Evolutionary conservation across 164 flowering plant species (phyloP).

Genomic region (Chimonanthus praecox): DNA sequence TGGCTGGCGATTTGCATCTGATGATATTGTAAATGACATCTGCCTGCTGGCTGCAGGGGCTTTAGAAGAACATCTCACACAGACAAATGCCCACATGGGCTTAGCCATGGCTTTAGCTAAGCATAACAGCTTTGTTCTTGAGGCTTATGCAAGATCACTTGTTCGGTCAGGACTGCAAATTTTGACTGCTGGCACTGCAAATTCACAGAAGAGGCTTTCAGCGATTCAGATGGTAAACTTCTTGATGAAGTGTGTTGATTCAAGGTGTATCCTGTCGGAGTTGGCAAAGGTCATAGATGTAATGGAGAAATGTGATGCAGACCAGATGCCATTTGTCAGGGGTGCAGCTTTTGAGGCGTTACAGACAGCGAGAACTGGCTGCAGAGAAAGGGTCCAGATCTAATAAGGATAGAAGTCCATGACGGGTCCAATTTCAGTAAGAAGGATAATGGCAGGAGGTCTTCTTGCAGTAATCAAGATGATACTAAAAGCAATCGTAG

Average conservation of each 20-base stretch:
- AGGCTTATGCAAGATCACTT: conserved; percentile 79
- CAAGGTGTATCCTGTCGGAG: conserved; percentile 70
- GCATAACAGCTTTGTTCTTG: conserved; percentile 56
- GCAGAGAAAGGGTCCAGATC: conserved; percentile 35
- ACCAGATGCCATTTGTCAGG: conserved; percentile 72
- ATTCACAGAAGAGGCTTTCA: conserved; percentile 70
- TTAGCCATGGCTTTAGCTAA: conserved; percentile 80
- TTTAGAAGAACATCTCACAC: conserved; percentile 65
- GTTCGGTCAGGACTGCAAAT: conserved; percentile 62
- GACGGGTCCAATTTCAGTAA: conserved; percentile 51
- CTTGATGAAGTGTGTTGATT: conserved; percentile 77
- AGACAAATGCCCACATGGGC: conserved; percentile 78
- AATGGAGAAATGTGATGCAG: conserved; percentile 75
- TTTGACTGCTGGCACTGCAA: conserved; percentile 44
- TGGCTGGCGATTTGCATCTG: conserved; percentile 87
- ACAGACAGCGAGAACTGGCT: conserved; percentile 56
- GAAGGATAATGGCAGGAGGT: conserved; percentile 10
- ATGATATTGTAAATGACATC: conserved; percentile 79
- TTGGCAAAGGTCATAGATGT: conserved; percentile 52
- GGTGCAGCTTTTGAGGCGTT: conserved; percentile 92
- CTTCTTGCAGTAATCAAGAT: background rate
- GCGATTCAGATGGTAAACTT: conserved; percentile 90
- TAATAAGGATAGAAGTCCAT: conserved; percentile 36
- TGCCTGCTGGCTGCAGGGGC: conserved; percentile 78
- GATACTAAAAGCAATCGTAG: background rate